Base-by-base conservation (phyloP, 1,284 basidiomycete species). In the Chalciporus sp. region DNA sequence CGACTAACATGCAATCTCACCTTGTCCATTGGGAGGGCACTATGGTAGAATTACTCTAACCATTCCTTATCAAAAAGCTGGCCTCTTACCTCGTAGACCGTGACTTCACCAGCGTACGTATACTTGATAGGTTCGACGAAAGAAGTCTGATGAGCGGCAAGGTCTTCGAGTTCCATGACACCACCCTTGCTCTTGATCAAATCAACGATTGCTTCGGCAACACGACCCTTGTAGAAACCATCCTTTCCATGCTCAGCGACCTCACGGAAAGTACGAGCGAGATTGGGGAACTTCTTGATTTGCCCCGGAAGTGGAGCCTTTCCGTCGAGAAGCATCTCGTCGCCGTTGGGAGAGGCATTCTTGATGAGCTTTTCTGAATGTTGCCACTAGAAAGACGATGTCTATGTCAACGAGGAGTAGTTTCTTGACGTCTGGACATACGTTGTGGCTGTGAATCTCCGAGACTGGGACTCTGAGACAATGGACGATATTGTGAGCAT, bases 11-110 rank as follows among this genome's bases (percentile, higher is more conserved):
- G 11, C 7, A 27, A 41, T 52, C 51, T 63, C n/a, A 72, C 92
- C 95, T 83, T 98, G 95, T 14, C 95, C 94, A 68, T 96, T 97
- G 0, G 94, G 94, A 7, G 94, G 94, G 64, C 94, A 96, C 86
- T 94, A 44, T 27, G 43, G 37, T 40, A 12, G 26, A 42, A 44
- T 2, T 11, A 23, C 12, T 16, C 17, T 11, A 7, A 47, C n/a
- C 7, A 7, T 20, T 41, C 37, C 17, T 27, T 56, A 56, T 14
- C 50, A 40, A 39, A 53, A 49, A 14, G 19, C 35, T 29, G 53
- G 26, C 42, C n/a, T 44, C 80, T 64, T 58, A 90, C 92, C 80
- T 95, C 94, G 67, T 92, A 92, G 0, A 95, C 77, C 1, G 91
- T 91, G 11, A 93, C 87, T 58, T 92, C 89, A 11, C 79, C 79